Evolutionary conservation across 2,329 filamentous ascomycete species (phyloP).

Genomic region (Metarhizium anisopliae): DNA sequence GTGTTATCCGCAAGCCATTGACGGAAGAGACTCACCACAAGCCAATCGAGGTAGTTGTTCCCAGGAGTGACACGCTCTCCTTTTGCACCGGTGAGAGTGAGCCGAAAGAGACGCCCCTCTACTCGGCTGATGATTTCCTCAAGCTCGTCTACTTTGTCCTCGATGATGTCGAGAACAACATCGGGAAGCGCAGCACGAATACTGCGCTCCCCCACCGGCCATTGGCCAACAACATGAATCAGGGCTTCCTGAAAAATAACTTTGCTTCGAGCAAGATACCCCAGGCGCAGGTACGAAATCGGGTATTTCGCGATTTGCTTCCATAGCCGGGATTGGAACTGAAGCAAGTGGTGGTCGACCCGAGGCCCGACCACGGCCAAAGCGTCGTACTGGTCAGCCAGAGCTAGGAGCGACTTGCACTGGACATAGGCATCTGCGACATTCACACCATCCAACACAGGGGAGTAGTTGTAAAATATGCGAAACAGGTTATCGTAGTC

Average conservation of each 20-base stretch:
- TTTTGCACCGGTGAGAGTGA: constrained; percentile 67
- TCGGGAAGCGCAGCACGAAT: constrained; percentile 66
- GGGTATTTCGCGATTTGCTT: constrained; percentile 97
- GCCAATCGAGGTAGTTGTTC: constrained; percentile 81
- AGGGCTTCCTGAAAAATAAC: constrained; percentile 82
- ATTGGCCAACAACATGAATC: constrained; percentile 90
- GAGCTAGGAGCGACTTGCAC: constrained; percentile 77
- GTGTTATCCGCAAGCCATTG: constrained; percentile 93
- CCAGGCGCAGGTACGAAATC: constrained; percentile 81
- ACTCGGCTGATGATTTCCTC: constrained; percentile 73
- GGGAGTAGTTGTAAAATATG: constrained; percentile 90
- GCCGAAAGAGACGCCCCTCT: constrained; percentile 72
- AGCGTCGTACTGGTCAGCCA: constrained; percentile 94
- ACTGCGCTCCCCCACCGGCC: constrained; percentile 73
- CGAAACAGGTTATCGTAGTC: constrained; percentile 96
- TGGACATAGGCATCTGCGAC: constrained; percentile 90
- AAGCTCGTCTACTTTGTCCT: constrained; percentile 90
- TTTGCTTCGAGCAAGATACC: constrained; percentile 74
- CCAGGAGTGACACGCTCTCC: constrained; percentile 76
- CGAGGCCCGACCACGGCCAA: constrained; percentile 78
- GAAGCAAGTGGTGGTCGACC: constrained; percentile 86
- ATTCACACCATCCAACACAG: constrained; percentile 72
- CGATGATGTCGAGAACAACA: constrained; percentile 76
- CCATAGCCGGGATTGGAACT: constrained; percentile 85
- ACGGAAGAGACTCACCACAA: constrained; percentile 76